A percentile compares a stretch with the other conserved stretches of the same genome.
Conservation (phyloP, 306 rosid species). For the Lathyrus oleraceus region DNA sequence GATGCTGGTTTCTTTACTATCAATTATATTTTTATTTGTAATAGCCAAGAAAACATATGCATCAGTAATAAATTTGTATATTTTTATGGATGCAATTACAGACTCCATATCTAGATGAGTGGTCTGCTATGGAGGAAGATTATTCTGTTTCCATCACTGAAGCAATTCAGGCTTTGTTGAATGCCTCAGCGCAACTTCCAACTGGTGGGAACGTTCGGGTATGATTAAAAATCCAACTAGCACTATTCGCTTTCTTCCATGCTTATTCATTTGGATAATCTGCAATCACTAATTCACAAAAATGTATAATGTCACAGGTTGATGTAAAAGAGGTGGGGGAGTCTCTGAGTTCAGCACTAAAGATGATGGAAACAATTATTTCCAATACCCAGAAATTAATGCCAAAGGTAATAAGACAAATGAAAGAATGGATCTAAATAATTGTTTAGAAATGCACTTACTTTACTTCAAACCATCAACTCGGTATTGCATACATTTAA, state of each 20-base stretch:
- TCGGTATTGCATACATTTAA: background rate
- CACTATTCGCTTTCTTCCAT: slow-evolving; percentile 16
- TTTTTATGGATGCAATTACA: slow-evolving; percentile 39
- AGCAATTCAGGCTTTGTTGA: slow-evolving; percentile 61
- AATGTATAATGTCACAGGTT: slow-evolving; percentile 49
- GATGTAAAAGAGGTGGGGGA: slow-evolving; percentile 63
- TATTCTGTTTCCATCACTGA: slow-evolving; percentile 63
- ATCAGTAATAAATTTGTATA: slow-evolving; percentile 22
- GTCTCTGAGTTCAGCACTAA: slow-evolving; percentile 62
- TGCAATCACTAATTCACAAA: slow-evolving; percentile 27
- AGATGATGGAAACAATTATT: slow-evolving; percentile 57
- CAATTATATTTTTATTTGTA: slow-evolving; percentile 6
- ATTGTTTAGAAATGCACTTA: slow-evolving; percentile 10
- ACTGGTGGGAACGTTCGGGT: slow-evolving; percentile 65
- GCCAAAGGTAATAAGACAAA: slow-evolving; percentile 60
- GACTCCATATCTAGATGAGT: slow-evolving; percentile 74
- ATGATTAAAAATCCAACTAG: slow-evolving; percentile 29
- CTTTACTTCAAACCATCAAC: background rate
- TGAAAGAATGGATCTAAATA: slow-evolving; percentile 11
- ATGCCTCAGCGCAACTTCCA: slow-evolving; percentile 74
- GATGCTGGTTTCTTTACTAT: background rate
- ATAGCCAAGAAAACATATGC: slow-evolving; percentile 9
- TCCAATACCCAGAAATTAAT: slow-evolving; percentile 52
- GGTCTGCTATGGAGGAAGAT: slow-evolving; percentile 65
- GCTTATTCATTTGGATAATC: slow-evolving; percentile 15